A percentile compares a stretch with the other conserved stretches of the same genome.
Conservation (phyloP, 2,329 filamentous ascomycete species). For the Apiospora sp. region DNA sequence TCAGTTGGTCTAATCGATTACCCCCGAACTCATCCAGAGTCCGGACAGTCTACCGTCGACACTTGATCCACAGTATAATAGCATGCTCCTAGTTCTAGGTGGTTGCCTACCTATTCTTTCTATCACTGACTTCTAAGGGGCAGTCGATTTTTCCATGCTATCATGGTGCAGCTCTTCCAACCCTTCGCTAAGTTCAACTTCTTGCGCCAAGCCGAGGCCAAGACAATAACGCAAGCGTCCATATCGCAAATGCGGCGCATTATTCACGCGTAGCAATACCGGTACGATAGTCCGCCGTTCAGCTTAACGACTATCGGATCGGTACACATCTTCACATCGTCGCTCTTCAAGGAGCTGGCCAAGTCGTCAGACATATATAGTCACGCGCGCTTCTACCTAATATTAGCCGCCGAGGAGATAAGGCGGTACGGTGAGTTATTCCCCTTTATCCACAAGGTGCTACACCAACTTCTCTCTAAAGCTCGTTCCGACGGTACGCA, state of each 20-base stretch:
- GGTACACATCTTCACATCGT: constrained; percentile 17
- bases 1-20: constrained; percentile 1
- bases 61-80: constrained; percentile 6
- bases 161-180: constrained; percentile 20
- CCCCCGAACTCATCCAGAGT: background rate
- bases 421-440: constrained; percentile 12
- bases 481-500: background rate
- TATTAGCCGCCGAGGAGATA: constrained; percentile 18
- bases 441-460: background rate
- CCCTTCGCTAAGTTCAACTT: constrained; percentile 13
- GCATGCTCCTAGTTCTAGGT: too few relatives aligned
- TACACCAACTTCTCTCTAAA: constrained; percentile 1
- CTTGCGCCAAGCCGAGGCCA: background rate
- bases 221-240: constrained; percentile 8
- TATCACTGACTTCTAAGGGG: too few relatives aligned
- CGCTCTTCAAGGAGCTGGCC: constrained; percentile 17
- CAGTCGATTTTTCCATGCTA: constrained; percentile 23
- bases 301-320: constrained; percentile 22
- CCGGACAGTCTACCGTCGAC: background rate
- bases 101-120: background rate
- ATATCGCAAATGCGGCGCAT: constrained; percentile 22
- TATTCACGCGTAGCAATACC: constrained; percentile 12
- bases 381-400: constrained; percentile 23
- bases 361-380: background rate
- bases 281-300: constrained; percentile 22